phyloP scores from a whole-genome alignment of 164 flowering plant species.

The Nymphaea thermarum region DNA sequence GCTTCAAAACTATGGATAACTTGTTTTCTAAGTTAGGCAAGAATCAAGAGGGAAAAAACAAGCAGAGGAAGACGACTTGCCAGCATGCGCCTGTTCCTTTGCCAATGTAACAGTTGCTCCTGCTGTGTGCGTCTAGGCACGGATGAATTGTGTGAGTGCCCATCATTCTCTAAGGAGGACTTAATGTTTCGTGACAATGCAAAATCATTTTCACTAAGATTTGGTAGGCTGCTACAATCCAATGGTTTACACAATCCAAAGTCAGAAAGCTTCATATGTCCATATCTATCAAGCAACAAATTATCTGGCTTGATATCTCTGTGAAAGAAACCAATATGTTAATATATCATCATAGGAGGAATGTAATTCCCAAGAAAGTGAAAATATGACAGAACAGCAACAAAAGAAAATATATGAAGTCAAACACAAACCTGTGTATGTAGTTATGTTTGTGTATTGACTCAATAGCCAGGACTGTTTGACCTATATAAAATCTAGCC shows the following conservation, averaged over 20 bases:
- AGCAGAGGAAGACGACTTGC: slow-evolving; percentile 9
- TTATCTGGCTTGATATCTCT: slow-evolving; percentile 46
- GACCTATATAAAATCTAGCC: slow-evolving; percentile 38
- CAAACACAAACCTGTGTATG: slow-evolving; percentile 31
- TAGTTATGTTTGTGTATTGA: slow-evolving; percentile 48
- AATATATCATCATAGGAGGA: background rate
- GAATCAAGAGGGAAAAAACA: background rate
- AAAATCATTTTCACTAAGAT: slow-evolving; percentile 24
- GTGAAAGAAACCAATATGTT: background rate
- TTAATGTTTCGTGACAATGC: slow-evolving; percentile 14
- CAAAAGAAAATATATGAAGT: background rate
- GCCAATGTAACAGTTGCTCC: slow-evolving; percentile 29
- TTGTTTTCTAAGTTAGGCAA: background rate
- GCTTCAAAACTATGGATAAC: background rate
- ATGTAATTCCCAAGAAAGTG: background rate
- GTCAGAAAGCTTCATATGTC: slow-evolving; percentile 40
- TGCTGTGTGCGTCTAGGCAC: slow-evolving; percentile 27
- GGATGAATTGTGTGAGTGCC: slow-evolving; percentile 8
- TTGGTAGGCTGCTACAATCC: slow-evolving; percentile 28
- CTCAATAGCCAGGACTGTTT: slow-evolving; percentile 44
- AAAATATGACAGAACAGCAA: background rate
- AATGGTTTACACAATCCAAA: slow-evolving; percentile 39
- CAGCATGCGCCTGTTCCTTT: slow-evolving; percentile 29
- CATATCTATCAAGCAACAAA: slow-evolving; percentile 29
- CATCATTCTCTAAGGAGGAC: slow-evolving; percentile 14